Evolutionary conservation across 441 rosid species (phyloP).

Genomic region (Brassica balearica): DNA sequence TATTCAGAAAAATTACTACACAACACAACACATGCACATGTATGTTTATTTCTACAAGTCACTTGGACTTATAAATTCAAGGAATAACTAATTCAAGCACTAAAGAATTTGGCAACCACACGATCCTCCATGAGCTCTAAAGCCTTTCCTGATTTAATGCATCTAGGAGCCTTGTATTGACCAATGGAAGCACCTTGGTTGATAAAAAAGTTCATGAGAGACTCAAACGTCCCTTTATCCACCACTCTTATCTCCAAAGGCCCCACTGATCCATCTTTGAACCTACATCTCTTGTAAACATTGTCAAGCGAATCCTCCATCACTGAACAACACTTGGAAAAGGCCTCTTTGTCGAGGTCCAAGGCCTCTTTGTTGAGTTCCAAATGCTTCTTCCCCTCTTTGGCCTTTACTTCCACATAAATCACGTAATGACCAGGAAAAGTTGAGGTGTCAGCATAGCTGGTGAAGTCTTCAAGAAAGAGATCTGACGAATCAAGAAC

Average conservation of each 20-base stretch:
- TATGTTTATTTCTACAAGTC: too few species aligned
- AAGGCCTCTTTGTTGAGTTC: constrained; percentile 23
- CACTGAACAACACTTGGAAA: constrained; percentile 62
- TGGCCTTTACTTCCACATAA: constrained; percentile 64
- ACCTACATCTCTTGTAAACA: constrained; percentile 65
- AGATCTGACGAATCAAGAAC: constrained; percentile 57
- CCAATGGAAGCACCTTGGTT: constrained; percentile 70
- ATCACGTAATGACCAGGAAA: constrained; percentile 80
- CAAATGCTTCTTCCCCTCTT: constrained; percentile 23
- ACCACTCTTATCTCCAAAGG: constrained; percentile 77
- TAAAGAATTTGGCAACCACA: constrained; percentile 60
- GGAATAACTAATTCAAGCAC: too few species aligned
- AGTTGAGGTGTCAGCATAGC: constrained; percentile 66
- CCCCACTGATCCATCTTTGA: constrained; percentile 68
- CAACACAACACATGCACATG: constrained; percentile 1
- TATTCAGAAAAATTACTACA: neutral
- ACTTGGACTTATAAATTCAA: too few species aligned
- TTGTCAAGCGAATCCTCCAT: constrained; percentile 70
- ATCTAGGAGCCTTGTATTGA: constrained; percentile 83
- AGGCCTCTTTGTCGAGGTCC: constrained; percentile 28
- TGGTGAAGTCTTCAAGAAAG: constrained; percentile 60
- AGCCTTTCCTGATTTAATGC: constrained; percentile 64
- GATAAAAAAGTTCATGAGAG: constrained; percentile 69
- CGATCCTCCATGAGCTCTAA: constrained; percentile 55
- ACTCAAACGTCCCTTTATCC: constrained; percentile 61